A percentile compares a stretch with the other conserved stretches of the same genome.
Conservation (phyloP, 2,329 filamentous ascomycete genomes). For the Sclerotinia borealis region DNA sequence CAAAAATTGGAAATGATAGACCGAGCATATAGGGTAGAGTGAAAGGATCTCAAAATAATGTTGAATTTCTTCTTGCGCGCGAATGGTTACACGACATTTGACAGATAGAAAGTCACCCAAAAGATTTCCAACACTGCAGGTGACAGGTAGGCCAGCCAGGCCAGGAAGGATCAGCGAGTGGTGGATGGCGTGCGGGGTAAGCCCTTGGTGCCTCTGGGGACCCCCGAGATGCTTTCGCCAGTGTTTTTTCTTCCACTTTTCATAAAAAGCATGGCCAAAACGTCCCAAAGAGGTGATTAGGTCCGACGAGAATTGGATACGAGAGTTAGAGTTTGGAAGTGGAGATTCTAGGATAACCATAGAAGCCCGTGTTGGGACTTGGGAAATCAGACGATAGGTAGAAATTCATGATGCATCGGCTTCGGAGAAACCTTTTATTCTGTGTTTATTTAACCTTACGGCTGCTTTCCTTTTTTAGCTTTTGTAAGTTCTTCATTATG, state of each 20-base stretch:
- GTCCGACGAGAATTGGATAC: background rate
- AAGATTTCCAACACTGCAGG: background rate
- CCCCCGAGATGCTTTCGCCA: background rate
- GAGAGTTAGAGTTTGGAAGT: background rate
- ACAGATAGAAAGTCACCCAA: background rate
- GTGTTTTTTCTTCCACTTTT: background rate
- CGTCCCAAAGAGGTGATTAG: background rate
- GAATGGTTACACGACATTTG: constrained; percentile 2
- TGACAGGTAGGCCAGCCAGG: background rate
- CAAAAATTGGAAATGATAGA: background rate
- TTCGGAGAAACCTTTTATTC: background rate
- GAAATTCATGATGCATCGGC: background rate
- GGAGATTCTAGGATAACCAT: background rate
- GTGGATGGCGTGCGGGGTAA: constrained; percentile 1
- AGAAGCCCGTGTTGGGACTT: background rate
- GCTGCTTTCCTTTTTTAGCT: background rate
- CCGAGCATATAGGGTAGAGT: background rate
- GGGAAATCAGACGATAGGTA: background rate
- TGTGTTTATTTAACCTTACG: no score
- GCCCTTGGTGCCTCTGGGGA: background rate
- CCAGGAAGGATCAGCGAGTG: background rate
- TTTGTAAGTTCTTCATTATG: background rate
- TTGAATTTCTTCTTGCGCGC: background rate
- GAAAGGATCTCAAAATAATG: background rate
- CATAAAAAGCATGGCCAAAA: background rate